Evolutionary conservation across 768 basidiomycete species (phyloP), one percentile per base, ranked within the genome.

Genomic region (Lentinula guzmanii): DNA sequence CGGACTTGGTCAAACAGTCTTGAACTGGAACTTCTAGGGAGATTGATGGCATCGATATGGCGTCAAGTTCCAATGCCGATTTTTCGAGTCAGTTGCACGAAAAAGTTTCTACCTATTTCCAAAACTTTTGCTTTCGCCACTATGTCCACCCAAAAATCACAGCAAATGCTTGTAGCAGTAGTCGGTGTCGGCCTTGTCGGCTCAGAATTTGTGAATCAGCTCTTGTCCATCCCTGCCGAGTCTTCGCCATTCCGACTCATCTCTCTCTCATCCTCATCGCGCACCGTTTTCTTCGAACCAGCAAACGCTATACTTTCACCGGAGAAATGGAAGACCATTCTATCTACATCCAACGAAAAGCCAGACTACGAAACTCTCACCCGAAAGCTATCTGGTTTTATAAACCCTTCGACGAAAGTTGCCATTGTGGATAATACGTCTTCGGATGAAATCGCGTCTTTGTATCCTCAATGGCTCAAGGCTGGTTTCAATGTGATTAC

Each of bases 141-240:
- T 34, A 51, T 60, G 59, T 67, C 52, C 35, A 54, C 53, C 10
- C 53, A 21, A 11, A 61, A 61, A 34, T 50, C 54, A 28, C 66
- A 24, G 24, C 67, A 70, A 64, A 70, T 77, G 62, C 71, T 77
- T 75, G 85, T 98, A 58, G 93, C 93, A 48, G 81, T 97, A 65
- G 80, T 98, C 60, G 97, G 97, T 61, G 83, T 93, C 35, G 97
- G 97, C 3, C 90, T 96, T 57, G 97, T 99, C 28, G 97, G 97
- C 33, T 79, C 84, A 43, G 92, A 93, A 70, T 84, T 98, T 67
- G 79, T 98, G 71, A 73, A 80, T 45, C 97, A 98, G 73, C 80
- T 98, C 24, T 79, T 85, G 52, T 77, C 86, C 11, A 80, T 87
- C 39, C 86, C 89, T 2, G 63, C 77, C n/a, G 76, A 83, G 37